Conservation (phyloP, 2,329 filamentous ascomycete species). For the Aspergillus jensenii region DNA sequence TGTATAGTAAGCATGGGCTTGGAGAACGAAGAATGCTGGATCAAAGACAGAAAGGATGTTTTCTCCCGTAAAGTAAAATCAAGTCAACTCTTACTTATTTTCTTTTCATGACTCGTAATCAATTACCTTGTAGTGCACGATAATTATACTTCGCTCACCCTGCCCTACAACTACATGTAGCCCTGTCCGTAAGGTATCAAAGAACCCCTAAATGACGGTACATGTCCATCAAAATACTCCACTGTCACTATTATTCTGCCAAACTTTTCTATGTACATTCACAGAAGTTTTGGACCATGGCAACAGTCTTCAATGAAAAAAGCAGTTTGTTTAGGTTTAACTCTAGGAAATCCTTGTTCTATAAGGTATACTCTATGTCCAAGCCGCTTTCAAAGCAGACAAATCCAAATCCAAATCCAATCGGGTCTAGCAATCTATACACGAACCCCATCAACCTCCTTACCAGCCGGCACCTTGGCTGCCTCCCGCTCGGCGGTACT, state of each 20-base stretch:
- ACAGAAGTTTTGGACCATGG: background rate
- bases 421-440: slow-evolving; percentile 9
- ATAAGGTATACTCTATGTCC: background rate
- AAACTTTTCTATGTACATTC: background rate
- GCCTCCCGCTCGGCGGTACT: slow-evolving; percentile 36
- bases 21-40: background rate
- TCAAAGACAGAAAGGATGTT: too few species aligned
- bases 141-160: too few species aligned
- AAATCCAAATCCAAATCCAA: background rate
- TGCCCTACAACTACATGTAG: too few species aligned
- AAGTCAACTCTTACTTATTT: too few species aligned
- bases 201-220: background rate
- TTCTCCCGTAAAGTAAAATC: too few species aligned
- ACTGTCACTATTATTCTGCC: background rate
- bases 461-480: slow-evolving; percentile 32
- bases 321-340: background rate
- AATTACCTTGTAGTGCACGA: too few species aligned
- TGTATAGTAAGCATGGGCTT: background rate
- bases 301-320: background rate
- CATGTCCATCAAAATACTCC: background rate
- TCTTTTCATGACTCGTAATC: too few species aligned
- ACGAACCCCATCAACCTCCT: slow-evolving; percentile 33
- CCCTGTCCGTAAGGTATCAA: background rate
- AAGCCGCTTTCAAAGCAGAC: background rate
- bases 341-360: background rate